These are phyloP conservation scores for Fusarium sterilihyphosum DNA, from an alignment of 2,329 filamentous ascomycete species.

Conservation along the genomic window DNA sequence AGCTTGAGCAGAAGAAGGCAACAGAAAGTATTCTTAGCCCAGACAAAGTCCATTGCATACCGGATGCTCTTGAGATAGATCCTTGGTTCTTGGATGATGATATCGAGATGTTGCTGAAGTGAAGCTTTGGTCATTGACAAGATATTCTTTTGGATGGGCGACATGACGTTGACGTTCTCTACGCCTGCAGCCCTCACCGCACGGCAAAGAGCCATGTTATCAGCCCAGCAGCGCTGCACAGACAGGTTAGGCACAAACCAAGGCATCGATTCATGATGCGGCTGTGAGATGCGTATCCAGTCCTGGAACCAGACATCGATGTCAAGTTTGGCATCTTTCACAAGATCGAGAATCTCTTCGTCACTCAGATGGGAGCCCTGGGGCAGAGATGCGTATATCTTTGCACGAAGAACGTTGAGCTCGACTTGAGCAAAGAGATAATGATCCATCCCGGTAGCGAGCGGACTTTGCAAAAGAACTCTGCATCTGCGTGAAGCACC, in stretches of 20 bases:
- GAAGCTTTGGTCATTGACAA: slow-evolving; percentile 6
- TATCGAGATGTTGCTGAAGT: slow-evolving; percentile 9
- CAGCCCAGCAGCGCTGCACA: slow-evolving; percentile 17
- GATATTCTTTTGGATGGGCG: not conserved
- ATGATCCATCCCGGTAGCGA: slow-evolving; percentile 15
- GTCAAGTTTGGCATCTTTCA: slow-evolving; percentile 12
- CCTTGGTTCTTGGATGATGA: slow-evolving; percentile 5
- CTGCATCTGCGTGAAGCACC: slow-evolving; percentile 11
- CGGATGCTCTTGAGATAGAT: slow-evolving; percentile 11
- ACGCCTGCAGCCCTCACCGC: slow-evolving; percentile 8
- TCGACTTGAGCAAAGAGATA: slow-evolving; percentile 15
- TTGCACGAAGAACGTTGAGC: slow-evolving; percentile 10
- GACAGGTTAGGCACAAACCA: slow-evolving; percentile 10
- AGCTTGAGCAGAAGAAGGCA: slow-evolving; percentile 11
- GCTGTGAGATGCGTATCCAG: slow-evolving; percentile 8
- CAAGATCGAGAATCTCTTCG: slow-evolving; percentile 6
- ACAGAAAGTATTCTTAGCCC: slow-evolving; percentile 14
- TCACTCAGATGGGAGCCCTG: not conserved
- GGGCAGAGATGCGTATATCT: slow-evolving; percentile 10
- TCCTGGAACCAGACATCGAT: slow-evolving; percentile 22
- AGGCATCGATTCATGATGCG: not conserved
- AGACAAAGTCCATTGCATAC: slow-evolving; percentile 24
- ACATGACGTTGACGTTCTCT: slow-evolving; percentile 19
- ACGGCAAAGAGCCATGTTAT: slow-evolving; percentile 18
- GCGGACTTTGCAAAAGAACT: not conserved